phyloP scores from a whole-genome alignment of 139 green algal genomes.

The Tetradesmus obliquus region DNA sequence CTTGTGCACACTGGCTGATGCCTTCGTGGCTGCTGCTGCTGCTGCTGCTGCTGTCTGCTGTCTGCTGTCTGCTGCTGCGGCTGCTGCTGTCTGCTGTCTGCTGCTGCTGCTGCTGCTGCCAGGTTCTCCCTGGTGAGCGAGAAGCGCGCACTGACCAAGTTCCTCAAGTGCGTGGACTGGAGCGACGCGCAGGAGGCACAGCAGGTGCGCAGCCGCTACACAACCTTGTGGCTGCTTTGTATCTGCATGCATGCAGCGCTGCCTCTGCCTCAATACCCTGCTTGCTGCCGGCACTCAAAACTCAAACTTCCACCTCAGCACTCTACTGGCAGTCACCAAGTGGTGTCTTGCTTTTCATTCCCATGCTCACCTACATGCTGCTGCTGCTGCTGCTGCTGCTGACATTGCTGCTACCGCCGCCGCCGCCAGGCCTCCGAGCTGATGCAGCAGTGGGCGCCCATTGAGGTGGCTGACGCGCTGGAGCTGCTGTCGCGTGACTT shows the following conservation, averaged over 20 bases:
- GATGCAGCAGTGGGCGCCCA: slow-evolving; percentile 88
- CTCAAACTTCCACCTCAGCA: no score
- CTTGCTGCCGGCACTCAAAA: no score
- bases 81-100: no score
- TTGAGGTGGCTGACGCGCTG: slow-evolving; percentile 91
- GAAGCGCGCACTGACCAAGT: slow-evolving; percentile 87
- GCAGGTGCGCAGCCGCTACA: slow-evolving; percentile 50
- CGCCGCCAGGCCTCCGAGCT: slow-evolving; percentile 82
- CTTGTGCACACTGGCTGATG: no score
- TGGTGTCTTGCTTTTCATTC: no score
- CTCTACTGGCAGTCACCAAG: no score
- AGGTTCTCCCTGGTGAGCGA: slow-evolving; percentile 57
- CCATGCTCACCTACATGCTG: no score
- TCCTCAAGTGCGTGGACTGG: slow-evolving; percentile 91
- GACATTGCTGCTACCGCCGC: not conserved
- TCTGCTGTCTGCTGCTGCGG: no score
- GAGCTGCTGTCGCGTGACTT: slow-evolving; percentile 95
- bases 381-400: not conserved
- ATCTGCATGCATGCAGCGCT: not conserved
- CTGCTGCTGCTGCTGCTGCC: not conserved
- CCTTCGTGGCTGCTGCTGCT: no score
- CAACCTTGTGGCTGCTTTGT: not conserved
- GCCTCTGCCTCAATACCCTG: no score
- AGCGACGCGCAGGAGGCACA: slow-evolving; percentile 83
- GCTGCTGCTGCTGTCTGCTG: no score